phyloP scores from a whole-genome alignment of 306 rosid genomes.

The Vigna radiata region DNA sequence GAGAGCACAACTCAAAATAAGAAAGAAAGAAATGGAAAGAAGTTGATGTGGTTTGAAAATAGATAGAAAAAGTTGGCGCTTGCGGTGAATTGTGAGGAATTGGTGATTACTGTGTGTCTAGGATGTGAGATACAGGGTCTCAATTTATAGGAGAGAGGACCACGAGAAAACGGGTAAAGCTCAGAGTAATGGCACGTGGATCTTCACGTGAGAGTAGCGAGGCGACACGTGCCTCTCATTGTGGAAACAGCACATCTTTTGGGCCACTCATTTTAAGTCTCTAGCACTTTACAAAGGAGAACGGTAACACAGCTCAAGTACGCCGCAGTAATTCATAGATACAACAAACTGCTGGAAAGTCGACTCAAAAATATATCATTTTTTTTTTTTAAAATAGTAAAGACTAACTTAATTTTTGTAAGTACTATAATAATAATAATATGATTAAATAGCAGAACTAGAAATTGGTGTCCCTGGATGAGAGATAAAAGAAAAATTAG shows the following conservation, averaged over 20 bases:
- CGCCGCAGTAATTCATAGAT: too few relatives aligned
- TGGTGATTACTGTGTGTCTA: slow-evolving; percentile 45
- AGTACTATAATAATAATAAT: not conserved
- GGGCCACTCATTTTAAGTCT: not conserved
- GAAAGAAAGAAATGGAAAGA: not conserved
- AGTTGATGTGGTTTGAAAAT: not conserved
- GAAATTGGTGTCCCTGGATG: not conserved
- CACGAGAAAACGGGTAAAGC: slow-evolving; percentile 1
- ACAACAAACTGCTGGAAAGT: too few relatives aligned
- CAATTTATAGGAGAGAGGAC: slow-evolving; percentile 58
- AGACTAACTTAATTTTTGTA: too few relatives aligned
- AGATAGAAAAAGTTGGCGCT: not conserved
- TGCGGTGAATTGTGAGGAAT: slow-evolving; percentile 21
- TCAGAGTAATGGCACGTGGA: slow-evolving; percentile 47
- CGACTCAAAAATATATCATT: too few relatives aligned
- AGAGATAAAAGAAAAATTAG: too few relatives aligned
- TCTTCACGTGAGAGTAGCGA: slow-evolving; percentile 54
- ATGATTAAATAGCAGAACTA: not conserved
- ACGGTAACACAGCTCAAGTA: not conserved
- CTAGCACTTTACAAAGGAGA: not conserved
- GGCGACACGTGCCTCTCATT: slow-evolving; percentile 56
- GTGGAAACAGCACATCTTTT: slow-evolving; percentile 26
- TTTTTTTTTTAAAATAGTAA: too few relatives aligned
- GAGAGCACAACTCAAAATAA: not conserved
- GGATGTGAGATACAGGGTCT: slow-evolving; percentile 61